Conservation (phyloP, 176 grass and related monocot species). For the Dendrocalamus sinicus region DNA sequence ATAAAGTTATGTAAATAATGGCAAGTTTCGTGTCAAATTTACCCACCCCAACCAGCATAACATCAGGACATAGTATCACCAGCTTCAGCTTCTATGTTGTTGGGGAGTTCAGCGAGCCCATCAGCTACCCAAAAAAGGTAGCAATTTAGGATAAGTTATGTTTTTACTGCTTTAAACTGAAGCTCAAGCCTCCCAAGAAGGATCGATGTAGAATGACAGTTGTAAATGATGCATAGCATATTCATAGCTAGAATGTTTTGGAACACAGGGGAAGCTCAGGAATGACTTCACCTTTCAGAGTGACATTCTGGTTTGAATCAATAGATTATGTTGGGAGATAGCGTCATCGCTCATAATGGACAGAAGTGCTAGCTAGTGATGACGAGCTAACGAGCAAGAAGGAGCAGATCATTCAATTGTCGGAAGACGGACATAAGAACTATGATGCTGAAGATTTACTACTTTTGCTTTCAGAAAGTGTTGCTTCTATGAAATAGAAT, state of each 20-base stretch:
- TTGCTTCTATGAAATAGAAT: neutral
- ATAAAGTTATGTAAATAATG: no score
- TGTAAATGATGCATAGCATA: neutral
- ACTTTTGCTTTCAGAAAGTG: slow-evolving; percentile 14
- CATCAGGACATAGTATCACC: neutral
- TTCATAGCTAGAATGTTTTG: slow-evolving; percentile 3
- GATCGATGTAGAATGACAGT: neutral
- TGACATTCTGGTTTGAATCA: neutral
- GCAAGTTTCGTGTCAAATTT: slow-evolving; percentile 30
- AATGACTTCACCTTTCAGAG: neutral
- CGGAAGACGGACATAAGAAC: neutral
- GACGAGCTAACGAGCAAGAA: neutral
- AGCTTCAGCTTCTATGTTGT: neutral
- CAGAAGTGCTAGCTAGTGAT: neutral
- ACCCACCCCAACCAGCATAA: neutral
- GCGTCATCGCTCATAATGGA: neutral
- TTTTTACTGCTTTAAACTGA: neutral
- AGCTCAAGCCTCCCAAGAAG: neutral
- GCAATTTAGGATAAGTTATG: neutral
- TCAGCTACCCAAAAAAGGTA: neutral
- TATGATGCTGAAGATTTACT: neutral
- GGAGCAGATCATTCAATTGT: neutral
- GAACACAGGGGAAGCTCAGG: neutral
- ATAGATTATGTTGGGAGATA: neutral
- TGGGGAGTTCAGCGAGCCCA: neutral